Base-by-base conservation (phyloP, 2,329 filamentous ascomycete genomes). In the Exutisphaerella laricina region DNA sequence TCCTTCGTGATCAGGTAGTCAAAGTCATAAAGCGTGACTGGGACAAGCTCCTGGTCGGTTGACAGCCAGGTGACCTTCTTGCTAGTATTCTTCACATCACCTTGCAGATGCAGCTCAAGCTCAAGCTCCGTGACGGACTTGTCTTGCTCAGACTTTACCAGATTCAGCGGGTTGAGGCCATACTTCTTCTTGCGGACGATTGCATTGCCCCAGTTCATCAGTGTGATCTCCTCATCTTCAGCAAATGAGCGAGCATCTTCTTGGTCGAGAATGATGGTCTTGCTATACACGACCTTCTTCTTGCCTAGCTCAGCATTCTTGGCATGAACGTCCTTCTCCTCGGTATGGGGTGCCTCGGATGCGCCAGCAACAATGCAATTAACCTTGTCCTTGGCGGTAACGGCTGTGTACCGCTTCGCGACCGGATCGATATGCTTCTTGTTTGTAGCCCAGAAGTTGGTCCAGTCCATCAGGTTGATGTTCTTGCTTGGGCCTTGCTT, bases 21-120 rank as follows among this genome's bases (percentile, higher is more conserved):
- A 64, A 96, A 97, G 56, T 96, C 88, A 68, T 89, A 90, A 8
- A 95, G 76, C 66, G 95, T 86, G 16, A 92, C 82, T 5, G 82
- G 80, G 10, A 94, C 74, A 0, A 95, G 76, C 45, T 84, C 78
- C 69, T 90, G 85, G 54, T 86, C 79, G 1, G 76, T 78, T 1
- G 87, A 83, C 35, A 97, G 72, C 90, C 90, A 97, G 1, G 89
- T 96, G 26, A 97, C 80, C 75, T 97, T 97, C 79, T 96, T 96
- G 60, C 88, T 82, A 0, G 90, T 97, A 61, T 86, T 84, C 74
- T 94, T 95, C 66, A 97, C 86, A 64, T 97, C 90, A 43, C 90
- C 89, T 58, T 85, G 80, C 37, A 96, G 78, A 66, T 97, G 84
- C n/a, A 96, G 79, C 68, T 95, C 87, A 41, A 92, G 73, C 45